A percentile compares a stretch with the other conserved stretches of the same genome.
These are phyloP conservation scores for Waltiozyma solani DNA, from an alignment of 1,139 yeast genomes.

Conservation along the genomic window DNA sequence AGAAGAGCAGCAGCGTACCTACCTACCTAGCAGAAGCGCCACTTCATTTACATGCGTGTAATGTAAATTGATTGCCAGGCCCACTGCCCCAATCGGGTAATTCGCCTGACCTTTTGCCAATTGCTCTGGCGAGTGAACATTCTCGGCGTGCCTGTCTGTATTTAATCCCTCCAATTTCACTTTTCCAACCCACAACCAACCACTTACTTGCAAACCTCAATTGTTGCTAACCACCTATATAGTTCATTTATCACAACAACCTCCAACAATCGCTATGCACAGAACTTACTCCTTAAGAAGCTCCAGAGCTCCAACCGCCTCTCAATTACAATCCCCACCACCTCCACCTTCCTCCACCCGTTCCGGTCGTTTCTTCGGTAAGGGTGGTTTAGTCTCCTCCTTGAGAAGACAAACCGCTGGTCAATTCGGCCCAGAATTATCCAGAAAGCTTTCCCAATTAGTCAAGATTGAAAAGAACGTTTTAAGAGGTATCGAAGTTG, in stretches of 20 bases:
- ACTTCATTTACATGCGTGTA: background rate
- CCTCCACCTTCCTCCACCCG: constrained; percentile 41
- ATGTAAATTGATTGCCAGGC: background rate
- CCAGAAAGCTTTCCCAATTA: constrained; percentile 80
- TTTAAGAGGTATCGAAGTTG: constrained; percentile 87
- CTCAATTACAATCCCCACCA: constrained; percentile 41
- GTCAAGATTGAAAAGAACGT: constrained; percentile 96
- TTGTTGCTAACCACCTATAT: no score
- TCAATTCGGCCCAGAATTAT: constrained; percentile 87
- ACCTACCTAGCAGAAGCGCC: no score
- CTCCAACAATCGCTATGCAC: no score
- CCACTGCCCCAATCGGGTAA: background rate
- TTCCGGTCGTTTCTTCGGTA: constrained; percentile 81
- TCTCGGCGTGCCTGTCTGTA: no score
- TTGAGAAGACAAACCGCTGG: constrained; percentile 90
- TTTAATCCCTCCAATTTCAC: background rate
- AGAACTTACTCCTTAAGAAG: constrained; percentile 97
- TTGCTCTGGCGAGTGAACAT: background rate
- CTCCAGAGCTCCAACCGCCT: constrained; percentile 92
- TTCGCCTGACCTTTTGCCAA: background rate
- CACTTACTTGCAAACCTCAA: no score
- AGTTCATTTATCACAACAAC: background rate
- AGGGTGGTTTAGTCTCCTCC: constrained; percentile 72
- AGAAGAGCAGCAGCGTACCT: no score
- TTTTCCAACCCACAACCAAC: background rate